Conservation (phyloP, 164 flowering plant genomes). For the Dillenia suffruticosa region DNA sequence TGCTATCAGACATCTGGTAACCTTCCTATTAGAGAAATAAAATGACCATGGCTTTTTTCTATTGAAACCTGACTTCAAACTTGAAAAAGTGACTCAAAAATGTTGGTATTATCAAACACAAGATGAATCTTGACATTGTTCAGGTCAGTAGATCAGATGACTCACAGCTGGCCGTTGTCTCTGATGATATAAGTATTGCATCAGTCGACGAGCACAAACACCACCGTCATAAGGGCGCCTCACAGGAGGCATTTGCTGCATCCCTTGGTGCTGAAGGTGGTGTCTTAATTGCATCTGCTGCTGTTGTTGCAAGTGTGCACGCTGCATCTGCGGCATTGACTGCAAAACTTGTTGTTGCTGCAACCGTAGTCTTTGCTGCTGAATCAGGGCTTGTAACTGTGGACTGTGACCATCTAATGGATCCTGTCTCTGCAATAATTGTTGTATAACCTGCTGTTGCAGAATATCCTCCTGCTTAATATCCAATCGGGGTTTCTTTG, state of each 20-base stretch:
- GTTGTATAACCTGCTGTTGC: conserved; percentile 80
- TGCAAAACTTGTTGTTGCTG: conserved; percentile 66
- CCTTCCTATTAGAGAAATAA: neutral
- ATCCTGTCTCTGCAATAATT: conserved; percentile 75
- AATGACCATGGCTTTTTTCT: neutral
- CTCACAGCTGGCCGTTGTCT: conserved; percentile 81
- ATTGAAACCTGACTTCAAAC: neutral
- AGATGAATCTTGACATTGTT: neutral
- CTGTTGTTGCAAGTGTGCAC: conserved; percentile 55
- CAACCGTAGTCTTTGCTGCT: conserved; percentile 76
- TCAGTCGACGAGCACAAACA: conserved; percentile 84
- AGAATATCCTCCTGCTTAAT: conserved; percentile 75
- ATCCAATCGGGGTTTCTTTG: conserved; percentile 82
- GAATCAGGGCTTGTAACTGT: conserved; percentile 73
- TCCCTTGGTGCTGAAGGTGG: conserved; percentile 59
- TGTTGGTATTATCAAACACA: neutral
- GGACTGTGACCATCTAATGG: conserved; percentile 62
- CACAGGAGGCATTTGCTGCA: conserved; percentile 43
- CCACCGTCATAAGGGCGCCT: conserved; percentile 83
- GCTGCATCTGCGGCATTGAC: conserved; percentile 72
- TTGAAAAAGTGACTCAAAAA: neutral
- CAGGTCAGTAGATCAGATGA: conserved; percentile 7
- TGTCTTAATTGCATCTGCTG: conserved; percentile 62
- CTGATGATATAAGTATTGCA: conserved; percentile 96
- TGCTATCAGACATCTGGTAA: neutral